phyloP scores from a whole-genome alignment of 768 basidiomycete genomes.

The Macrolepiota dolichaula region DNA sequence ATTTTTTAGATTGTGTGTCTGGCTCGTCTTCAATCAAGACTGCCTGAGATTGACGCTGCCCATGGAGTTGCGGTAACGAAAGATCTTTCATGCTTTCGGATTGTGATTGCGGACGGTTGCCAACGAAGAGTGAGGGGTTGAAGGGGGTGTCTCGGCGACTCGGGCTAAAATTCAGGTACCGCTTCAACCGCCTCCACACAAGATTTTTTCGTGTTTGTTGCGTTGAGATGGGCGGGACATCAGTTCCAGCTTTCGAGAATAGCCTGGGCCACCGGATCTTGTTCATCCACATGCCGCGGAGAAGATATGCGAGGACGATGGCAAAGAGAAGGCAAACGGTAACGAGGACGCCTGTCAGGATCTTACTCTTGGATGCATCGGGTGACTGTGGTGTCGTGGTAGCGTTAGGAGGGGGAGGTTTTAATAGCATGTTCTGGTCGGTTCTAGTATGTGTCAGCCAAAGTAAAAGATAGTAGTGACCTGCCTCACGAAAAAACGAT shows the following conservation, averaged over 20 bases:
- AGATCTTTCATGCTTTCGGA: neutral
- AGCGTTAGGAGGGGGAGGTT: neutral
- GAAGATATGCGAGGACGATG: constrained; percentile 2
- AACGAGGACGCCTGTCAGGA: constrained; percentile 3
- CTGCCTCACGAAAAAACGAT: constrained; percentile 10
- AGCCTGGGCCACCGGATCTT: neutral
- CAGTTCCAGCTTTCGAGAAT: neutral
- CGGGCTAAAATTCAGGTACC: neutral
- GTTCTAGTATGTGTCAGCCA: constrained; percentile 1
- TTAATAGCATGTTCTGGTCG: neutral
- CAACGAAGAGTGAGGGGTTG: constrained; percentile 1
- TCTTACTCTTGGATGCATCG: neutral
- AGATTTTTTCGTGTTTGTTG: neutral
- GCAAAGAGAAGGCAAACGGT: constrained; percentile 5
- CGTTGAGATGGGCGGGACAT: neutral
- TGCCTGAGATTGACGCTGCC: neutral
- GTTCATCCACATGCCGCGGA: neutral
- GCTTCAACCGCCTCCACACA: neutral
- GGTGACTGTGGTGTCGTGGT: neutral
- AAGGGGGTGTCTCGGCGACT: neutral
- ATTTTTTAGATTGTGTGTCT: neutral
- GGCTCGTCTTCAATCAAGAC: neutral
- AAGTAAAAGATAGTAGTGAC: neutral
- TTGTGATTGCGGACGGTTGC: neutral
- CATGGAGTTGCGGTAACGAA: neutral